phyloP scores from a whole-genome alignment of 352 stramenopile genomes.

The Phytopythium litorale region DNA sequence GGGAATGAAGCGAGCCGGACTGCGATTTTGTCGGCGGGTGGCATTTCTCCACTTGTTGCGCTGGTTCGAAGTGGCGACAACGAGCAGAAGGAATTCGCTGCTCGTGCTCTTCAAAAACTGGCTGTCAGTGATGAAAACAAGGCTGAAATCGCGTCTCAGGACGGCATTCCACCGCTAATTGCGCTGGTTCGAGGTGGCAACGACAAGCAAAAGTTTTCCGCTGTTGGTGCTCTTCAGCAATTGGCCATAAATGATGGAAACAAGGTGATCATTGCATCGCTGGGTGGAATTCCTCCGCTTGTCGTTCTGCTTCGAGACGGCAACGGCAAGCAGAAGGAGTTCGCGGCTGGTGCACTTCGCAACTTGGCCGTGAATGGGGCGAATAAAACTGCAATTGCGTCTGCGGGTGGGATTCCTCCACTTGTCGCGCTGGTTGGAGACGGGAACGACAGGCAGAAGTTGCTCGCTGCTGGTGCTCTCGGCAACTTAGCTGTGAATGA shows the following conservation, averaged over 20 bases:
- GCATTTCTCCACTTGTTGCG: neutral
- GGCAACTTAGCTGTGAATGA: no score
- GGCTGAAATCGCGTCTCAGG: no score
- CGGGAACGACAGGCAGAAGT: neutral
- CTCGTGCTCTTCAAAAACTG: neutral
- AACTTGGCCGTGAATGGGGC: neutral
- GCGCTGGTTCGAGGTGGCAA: constrained; percentile 7
- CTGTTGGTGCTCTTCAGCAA: neutral
- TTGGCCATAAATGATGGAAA: neutral
- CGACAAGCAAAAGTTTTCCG: constrained; percentile 14
- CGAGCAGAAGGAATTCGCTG: neutral
- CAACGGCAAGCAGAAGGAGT: neutral
- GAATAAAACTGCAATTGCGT: neutral
- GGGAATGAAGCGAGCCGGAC: neutral
- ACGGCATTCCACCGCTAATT: no score
- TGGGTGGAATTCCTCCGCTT: neutral
- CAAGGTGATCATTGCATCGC: constrained; percentile 11
- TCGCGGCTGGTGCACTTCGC: neutral
- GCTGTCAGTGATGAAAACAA: no score
- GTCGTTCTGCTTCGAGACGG: neutral
- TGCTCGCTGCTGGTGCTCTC: neutral
- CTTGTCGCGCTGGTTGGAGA: neutral
- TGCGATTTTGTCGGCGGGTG: neutral
- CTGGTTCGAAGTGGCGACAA: neutral
- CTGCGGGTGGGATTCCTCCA: neutral